These are phyloP conservation scores for Trichophyton schoenleinii DNA, from an alignment of 2,329 filamentous ascomycete species.

Conservation along the genomic window DNA sequence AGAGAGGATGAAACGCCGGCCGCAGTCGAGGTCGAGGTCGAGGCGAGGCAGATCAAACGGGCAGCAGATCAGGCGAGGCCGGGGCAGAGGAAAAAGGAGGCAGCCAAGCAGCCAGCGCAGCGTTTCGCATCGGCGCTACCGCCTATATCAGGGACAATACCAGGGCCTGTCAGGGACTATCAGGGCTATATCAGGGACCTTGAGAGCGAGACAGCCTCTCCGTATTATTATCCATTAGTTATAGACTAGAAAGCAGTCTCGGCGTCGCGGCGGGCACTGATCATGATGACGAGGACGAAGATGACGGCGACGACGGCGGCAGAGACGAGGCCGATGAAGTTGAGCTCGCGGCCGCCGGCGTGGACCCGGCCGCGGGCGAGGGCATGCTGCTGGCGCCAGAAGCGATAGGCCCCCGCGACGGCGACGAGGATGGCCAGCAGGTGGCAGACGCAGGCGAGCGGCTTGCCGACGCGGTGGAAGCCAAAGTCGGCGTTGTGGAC, in stretches of 20 bases:
- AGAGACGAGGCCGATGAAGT: conserved; percentile 5
- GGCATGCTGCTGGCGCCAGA: conserved; percentile 44
- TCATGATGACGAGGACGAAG: conserved; percentile 12
- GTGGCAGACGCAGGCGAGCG: conserved; percentile 42
- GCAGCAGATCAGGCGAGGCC: no score
- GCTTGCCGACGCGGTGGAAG: conserved; percentile 49
- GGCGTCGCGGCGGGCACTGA: conserved; percentile 6
- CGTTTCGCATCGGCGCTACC: no score
- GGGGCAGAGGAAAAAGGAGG: no score
- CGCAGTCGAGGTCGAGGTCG: no score
- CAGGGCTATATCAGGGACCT: no score
- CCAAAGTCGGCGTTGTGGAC: conserved; percentile 36
- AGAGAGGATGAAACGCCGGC: no score
- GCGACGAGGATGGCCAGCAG: conserved; percentile 34
- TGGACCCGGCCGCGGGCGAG: conserved; percentile 32
- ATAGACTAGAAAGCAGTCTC: background rate
- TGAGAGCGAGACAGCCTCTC: no score
- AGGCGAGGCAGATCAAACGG: no score
- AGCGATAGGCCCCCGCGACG: conserved; percentile 40
- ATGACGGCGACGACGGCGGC: conserved; percentile 8
- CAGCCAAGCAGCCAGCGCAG: no score
- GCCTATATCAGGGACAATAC: no score
- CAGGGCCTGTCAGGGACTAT: no score
- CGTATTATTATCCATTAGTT: background rate
- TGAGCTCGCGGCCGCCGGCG: conserved; percentile 33